Conservation (phyloP, 106 monocot genomes). For the Agapanthus africanus region DNA sequence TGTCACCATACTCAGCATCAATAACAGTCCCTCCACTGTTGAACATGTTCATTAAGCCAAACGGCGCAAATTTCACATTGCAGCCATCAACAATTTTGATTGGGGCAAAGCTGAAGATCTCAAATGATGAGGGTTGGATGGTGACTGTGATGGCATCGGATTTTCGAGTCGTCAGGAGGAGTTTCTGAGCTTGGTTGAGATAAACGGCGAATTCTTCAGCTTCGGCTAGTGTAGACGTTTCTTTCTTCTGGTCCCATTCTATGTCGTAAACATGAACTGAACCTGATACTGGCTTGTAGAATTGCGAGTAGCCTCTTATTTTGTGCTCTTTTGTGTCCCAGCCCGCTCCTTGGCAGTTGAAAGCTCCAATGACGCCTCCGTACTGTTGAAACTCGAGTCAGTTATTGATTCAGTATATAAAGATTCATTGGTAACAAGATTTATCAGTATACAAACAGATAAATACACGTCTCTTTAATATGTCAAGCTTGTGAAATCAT, state of each 20-base stretch:
- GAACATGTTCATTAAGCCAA: constrained; percentile 43
- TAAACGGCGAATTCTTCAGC: constrained; percentile 28
- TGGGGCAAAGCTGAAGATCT: constrained; percentile 44
- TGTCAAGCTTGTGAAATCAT: too few relatives aligned
- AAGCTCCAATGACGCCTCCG: too few relatives aligned
- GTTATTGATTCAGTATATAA: too few relatives aligned
- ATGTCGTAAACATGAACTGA: constrained; percentile 28
- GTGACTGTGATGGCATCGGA: constrained; percentile 28
- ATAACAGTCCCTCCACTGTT: constrained; percentile 31
- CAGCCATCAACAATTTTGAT: constrained; percentile 1
- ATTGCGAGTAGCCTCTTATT: constrained; percentile 29
- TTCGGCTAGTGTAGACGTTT: too few relatives aligned
- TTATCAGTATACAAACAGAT: too few relatives aligned
- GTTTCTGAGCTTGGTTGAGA: constrained; percentile 24
- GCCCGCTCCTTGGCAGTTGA: too few relatives aligned
- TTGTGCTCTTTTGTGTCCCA: constrained; percentile 38
- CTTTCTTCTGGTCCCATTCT: constrained; percentile 48
- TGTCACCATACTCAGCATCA: constrained; percentile 8
- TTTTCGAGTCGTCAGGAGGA: constrained; percentile 18
- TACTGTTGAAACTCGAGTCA: too few relatives aligned
- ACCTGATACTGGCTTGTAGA: constrained; percentile 38
- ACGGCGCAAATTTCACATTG: constrained; percentile 28
- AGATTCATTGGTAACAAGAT: too few relatives aligned
- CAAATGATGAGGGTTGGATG: constrained; percentile 40
- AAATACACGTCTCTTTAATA: too few relatives aligned